Base-by-base conservation (phyloP, 1,139 yeast species). In the Yamadazyma siamensis region DNA sequence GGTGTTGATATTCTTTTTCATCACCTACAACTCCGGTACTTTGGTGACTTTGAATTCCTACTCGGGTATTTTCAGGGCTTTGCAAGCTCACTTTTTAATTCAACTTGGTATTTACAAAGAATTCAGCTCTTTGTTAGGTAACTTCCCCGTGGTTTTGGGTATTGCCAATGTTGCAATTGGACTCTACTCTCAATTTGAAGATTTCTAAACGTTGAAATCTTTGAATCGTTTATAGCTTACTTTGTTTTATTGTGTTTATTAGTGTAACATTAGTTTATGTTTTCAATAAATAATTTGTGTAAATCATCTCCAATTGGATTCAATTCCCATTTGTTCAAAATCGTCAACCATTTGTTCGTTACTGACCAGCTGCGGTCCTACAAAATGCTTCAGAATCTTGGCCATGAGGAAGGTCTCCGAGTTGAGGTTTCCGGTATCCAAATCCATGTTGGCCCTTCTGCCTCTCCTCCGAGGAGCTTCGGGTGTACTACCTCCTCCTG, bases 151-250 rank as follows among this genome's bases (percentile, higher is more conserved):
- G 31, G 56, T 73, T 27, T 48, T 71, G 39, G 76, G 77, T 13
- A 46, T 67, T 29, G 70, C 76, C 41, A 68, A 70, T 41, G 61
- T 72, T 27, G 55, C 65, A 22, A 52, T 73, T 48, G 74, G 77
- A 13, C 61, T 75, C 38, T 75, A 75, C 52, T 72, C 80, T 27
- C 70, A 64, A 48, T 64, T 64, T 43, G 70, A 63, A 49, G 68
- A 63, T 43, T 60, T 49, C 45, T 62, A 49, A 38, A 5, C 11
- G 10, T 13, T 11, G 7, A 18, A 13, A 17, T 22, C 12, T 13
- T n/a, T 22, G 25, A 22, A 22, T 29, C 21, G 21, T 22, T 23
- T 33, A 31, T n/a, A n/a, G n/a, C n/a, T n/a, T n/a, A n/a, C 18
- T 31, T 42, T 38, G 37, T 35, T 35, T 33, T 39, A 37, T 35